Conservation (phyloP, 805 yeast species). For the Cyberlindnera subsufficiens region DNA sequence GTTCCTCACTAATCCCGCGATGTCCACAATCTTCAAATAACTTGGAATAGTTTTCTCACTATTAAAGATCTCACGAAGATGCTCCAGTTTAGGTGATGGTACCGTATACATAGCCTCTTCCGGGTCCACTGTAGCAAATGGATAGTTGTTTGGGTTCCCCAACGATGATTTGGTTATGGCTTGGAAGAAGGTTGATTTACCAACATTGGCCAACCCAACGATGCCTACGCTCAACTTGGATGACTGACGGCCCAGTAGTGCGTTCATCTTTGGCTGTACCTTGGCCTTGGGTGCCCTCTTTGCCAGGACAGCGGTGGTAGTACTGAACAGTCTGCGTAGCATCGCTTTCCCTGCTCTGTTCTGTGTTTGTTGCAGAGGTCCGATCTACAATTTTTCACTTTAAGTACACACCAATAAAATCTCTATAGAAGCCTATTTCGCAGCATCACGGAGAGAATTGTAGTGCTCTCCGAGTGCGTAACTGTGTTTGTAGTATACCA, state of each 20-base stretch:
- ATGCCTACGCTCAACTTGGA: constrained; percentile 43
- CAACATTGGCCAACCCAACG: constrained; percentile 78
- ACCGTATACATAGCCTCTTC: constrained; percentile 72
- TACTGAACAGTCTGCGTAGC: constrained; percentile 9
- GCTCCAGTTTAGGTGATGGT: constrained; percentile 57
- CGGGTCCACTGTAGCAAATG: constrained; percentile 76
- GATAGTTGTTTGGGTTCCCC: constrained; percentile 75
- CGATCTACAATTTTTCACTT: too few relatives aligned
- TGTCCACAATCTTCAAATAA: constrained; percentile 64
- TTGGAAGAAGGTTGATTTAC: constrained; percentile 77
- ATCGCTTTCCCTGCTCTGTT: not conserved
- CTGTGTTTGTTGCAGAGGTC: too few relatives aligned
- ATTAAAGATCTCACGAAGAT: constrained; percentile 47
- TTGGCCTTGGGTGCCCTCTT: constrained; percentile 12
- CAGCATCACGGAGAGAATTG: constrained; percentile 60
- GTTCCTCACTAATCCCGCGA: constrained; percentile 78
- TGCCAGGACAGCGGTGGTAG: constrained; percentile 5
- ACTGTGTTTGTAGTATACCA: constrained; percentile 80
- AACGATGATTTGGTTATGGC: constrained; percentile 67
- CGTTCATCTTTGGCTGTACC: constrained; percentile 3
- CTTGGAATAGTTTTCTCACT: constrained; percentile 65
- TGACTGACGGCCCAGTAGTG: constrained; percentile 23
- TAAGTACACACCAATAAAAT: too few relatives aligned
- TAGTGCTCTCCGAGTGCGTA: constrained; percentile 95
- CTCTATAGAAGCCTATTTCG: not conserved